These are phyloP conservation scores for Trichoderma aggressivum DNA, from an alignment of 2,329 filamentous ascomycete genomes.

Conservation along the genomic window DNA sequence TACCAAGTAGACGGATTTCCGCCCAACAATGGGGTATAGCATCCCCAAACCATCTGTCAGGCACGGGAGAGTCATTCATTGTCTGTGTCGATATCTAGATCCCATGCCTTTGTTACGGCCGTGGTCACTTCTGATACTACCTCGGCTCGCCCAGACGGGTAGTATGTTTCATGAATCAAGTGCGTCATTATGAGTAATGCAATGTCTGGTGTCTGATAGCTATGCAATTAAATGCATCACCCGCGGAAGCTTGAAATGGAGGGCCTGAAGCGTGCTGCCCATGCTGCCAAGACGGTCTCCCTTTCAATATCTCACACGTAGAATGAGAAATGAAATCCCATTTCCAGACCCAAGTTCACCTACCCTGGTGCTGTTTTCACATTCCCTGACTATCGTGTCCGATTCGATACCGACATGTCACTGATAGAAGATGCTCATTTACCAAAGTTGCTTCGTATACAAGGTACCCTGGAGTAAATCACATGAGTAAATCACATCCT, in stretches of 20 bases:
- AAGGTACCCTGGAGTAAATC: neutral
- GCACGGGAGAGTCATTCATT: neutral
- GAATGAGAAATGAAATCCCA: neutral
- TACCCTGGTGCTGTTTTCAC: neutral
- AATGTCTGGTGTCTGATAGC: neutral
- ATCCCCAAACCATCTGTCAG: neutral
- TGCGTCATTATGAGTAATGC: neutral
- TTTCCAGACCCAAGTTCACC: neutral
- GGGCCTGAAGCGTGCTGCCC: neutral
- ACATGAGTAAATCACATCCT: neutral
- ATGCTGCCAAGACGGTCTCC: neutral
- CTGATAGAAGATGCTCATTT: neutral
- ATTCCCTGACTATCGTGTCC: neutral
- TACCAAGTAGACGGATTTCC: neutral
- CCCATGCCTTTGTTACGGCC: neutral
- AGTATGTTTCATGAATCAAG: neutral
- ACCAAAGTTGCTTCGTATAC: neutral
- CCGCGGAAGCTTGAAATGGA: neutral
- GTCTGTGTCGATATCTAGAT: neutral
- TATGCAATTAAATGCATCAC: neutral
- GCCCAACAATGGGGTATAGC: neutral
- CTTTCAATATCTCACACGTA: neutral
- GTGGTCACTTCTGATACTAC: neutral
- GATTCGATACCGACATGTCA: neutral
- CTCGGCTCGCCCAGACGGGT: neutral